Base-by-base conservation (phyloP, 805 yeast species). In the Lipomyces kockii region DNA sequence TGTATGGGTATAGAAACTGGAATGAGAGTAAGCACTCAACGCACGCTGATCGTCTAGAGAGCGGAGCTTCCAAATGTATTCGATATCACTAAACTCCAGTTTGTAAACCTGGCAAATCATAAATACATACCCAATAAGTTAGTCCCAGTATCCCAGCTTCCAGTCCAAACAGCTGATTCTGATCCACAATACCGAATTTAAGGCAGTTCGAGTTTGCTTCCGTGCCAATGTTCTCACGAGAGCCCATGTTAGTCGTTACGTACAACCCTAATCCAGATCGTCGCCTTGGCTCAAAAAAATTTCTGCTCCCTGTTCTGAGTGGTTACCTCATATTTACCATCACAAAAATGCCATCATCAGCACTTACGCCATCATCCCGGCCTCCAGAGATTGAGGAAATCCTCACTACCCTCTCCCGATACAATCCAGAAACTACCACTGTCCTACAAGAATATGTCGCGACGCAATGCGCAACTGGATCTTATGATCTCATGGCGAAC, bases 401-500 rank as follows among this genome's bases (percentile, higher is more conserved):
- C 52, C 77, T 83, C 60, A 76, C 78, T 66, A 75, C 83, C 53
- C 77, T 83, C 60, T 82, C 80, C 63, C 77, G 85, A 74, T 83
- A 83, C 74, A 82, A 83, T 67, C 79, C 80, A 25, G 79, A 79
- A 12, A 82, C 80, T 27, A 79, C 81, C 68, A 78, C 80, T 62
- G 81, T 79, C 39, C 76, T 83, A 27, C 84, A 83, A 73, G 82
- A 81, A n/a, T 83, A 83, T 68, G 78, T 82, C 55, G 72, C 73
- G 46, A 70, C 75, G 29, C 86, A 83, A 71, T 80, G 82, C 71
- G 65, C 71, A 17, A 74, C 75, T 25, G 74, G 74, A 14, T 59
- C 73, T 20, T 77, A 76, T 34, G 82, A 76, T 72, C 74, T 82
- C 57, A 78, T 75, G 69, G 82, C 86, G 67, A 83, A 82, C 72